Base-by-base conservation (phyloP, 768 basidiomycete species). In the Termitomyces eurrhizus region DNA sequence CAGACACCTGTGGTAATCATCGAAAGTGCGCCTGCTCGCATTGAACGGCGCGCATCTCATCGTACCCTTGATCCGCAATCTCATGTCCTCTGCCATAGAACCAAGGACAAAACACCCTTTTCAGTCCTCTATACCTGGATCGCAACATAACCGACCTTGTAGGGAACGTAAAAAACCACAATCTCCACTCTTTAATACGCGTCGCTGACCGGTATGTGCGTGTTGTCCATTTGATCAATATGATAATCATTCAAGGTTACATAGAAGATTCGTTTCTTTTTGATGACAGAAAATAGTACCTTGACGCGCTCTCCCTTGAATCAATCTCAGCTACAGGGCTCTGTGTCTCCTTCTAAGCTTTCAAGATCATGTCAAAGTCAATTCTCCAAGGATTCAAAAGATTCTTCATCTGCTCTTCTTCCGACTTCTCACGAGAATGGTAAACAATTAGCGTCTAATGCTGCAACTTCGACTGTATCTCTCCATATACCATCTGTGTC, bases 371-470 rank as follows among this genome's bases (percentile, higher is more conserved):
- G 12, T 29, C 53, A 42, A 42, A 33, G 7, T 44, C 41, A n/a
- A 33, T 32, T 32, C 3, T 32, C 29, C 13, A 12, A n/a, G 7
- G 41, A 21, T 32, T 21, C 18, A 21, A 57, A 26, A 5, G 24
- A 52, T 46, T 45, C 11, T 57, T 49, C 42, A 37, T 16, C 32
- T 46, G 4, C 48, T 49, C 48, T 60, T 12, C 52, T 60, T n/a
- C 62, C 59, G 7, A 35, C 59, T 52, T 53, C 58, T 32, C 26
- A 36, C 11, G 41, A 48, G 9, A 37, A 57, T 24, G 36, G 46
- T 35, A 21, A 54, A n/a, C 45, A 57, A 48, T 33, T 60, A 21
- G 59, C 59, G 33, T 57, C 52, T 14, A 60, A 60, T 60, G 41
- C 59, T 50, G 59, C 56, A 44, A 50, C 33, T 21, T 60, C 56